Conservation (phyloP, 495 filamentous ascomycete genomes). For the Talaromyces liani region DNA sequence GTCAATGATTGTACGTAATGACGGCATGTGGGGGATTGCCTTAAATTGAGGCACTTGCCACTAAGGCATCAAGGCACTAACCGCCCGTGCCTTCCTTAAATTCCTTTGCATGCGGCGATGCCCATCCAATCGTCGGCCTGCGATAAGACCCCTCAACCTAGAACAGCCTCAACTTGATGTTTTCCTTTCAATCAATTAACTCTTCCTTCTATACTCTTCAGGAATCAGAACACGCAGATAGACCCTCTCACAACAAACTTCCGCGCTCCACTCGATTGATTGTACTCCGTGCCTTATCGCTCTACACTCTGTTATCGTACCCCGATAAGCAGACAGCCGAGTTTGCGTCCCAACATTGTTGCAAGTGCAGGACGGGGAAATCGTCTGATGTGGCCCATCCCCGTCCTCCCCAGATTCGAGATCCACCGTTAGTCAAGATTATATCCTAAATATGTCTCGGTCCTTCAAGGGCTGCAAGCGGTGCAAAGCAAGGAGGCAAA, state of each 20-base stretch:
- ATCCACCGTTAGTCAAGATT: background rate
- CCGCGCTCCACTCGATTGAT: background rate
- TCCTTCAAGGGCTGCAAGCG: constrained; percentile 28
- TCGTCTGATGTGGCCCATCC: background rate
- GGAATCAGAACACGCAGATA: background rate
- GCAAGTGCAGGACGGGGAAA: background rate
- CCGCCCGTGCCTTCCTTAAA: background rate
- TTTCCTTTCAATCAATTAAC: background rate
- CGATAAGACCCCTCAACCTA: background rate
- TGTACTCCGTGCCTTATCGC: background rate
- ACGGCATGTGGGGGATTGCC: background rate
- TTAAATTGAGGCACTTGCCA: background rate
- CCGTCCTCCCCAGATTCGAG: background rate
- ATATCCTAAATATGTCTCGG: constrained; percentile 28
- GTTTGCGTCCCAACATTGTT: background rate
- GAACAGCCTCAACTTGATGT: background rate
- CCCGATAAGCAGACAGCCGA: background rate
- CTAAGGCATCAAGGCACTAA: background rate
- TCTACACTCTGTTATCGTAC: background rate
- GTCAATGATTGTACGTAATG: background rate
- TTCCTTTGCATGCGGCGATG: background rate
- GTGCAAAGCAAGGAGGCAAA: constrained; percentile 13
- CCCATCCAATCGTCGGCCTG: background rate
- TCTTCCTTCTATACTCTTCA: background rate
- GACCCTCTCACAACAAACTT: background rate